Evolutionary conservation across 768 basidiomycete species (phyloP).

Genomic region (Mycena galericulata): DNA sequence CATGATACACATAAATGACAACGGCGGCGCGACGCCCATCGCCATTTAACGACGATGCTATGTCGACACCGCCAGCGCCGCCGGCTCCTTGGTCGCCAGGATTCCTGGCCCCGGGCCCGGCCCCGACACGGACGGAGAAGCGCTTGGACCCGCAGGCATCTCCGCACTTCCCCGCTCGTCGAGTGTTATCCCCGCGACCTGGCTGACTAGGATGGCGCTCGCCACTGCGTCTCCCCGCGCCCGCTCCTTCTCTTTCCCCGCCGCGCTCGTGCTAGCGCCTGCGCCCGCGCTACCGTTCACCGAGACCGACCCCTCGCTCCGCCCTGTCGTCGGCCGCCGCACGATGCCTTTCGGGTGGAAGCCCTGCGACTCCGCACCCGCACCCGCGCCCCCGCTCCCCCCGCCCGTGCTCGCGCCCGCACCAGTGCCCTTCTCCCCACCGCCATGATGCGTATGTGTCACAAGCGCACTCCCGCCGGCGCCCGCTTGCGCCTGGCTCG

Average conservation of each 20-base stretch:
- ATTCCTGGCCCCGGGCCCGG: background rate
- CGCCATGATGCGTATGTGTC: conserved; percentile 10
- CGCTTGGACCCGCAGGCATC: background rate
- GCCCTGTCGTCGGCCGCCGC: conserved; percentile 25
- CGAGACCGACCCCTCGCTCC: background rate
- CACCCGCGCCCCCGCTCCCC: background rate
- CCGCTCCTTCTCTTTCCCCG: conserved; percentile 25
- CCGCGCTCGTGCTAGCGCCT: background rate
- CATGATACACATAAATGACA: background rate
- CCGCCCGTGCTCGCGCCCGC: background rate
- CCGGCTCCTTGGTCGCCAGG: conserved; percentile 22
- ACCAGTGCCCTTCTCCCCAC: background rate
- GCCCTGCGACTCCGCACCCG: background rate
- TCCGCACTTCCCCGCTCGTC: conserved; percentile 18
- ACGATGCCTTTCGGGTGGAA: conserved; percentile 20
- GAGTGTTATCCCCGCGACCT: conserved; percentile 29
- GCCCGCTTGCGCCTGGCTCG: conserved; percentile 39
- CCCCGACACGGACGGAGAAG: background rate
- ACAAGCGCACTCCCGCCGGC: conserved; percentile 40
- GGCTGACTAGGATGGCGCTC: conserved; percentile 26
- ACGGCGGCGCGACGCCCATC: background rate
- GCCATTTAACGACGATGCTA: background rate
- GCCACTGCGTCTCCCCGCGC: conserved; percentile 24
- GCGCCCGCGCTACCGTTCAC: conserved; percentile 1
- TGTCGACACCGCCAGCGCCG: conserved; percentile 3